These are phyloP conservation scores for Bothriochloa decipiens DNA, from an alignment of 176 grass and related monocot genomes.

Conservation along the genomic window DNA sequence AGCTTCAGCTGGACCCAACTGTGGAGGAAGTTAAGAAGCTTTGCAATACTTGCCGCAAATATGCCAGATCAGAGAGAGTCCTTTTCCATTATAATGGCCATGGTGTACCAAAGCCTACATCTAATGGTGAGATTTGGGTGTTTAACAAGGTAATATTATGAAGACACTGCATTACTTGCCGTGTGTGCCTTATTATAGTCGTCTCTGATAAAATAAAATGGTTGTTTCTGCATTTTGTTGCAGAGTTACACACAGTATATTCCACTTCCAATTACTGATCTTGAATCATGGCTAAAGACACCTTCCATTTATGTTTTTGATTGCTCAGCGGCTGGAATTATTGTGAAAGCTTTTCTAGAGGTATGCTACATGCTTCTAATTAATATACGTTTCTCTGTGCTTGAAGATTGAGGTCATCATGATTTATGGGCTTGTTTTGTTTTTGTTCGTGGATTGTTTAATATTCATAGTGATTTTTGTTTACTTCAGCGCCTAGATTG, in stretches of 20 bases:
- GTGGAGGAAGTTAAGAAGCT: conserved; percentile 98
- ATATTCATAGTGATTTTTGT: conserved; percentile 25
- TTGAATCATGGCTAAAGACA: conserved; percentile 95
- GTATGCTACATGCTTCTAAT: conserved; percentile 45
- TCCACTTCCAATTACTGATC: conserved; percentile 88
- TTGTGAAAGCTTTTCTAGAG: conserved; percentile 90
- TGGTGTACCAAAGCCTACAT: conserved; percentile 91
- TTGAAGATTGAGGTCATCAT: conserved; percentile 20
- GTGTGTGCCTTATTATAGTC: not conserved
- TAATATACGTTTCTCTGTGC: not conserved
- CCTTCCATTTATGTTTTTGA: conserved; percentile 99
- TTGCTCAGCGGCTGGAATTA: conserved; percentile 88
- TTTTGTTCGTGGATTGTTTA: conserved; percentile 16
- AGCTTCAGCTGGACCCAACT: conserved; percentile 92
- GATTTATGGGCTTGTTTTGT: conserved; percentile 13
- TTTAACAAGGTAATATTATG: conserved; percentile 84
- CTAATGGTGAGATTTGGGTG: conserved; percentile 98
- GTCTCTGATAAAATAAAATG: not conserved
- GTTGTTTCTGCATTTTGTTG: conserved; percentile 29
- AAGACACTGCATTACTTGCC: conserved; percentile 21
- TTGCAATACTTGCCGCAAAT: conserved; percentile 92
- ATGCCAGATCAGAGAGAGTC: conserved; percentile 95
- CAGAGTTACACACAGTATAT: conserved; percentile 99
- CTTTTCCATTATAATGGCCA: conserved; percentile 99
- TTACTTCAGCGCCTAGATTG: conserved; percentile 70